A percentile compares a stretch with the other conserved stretches of the same genome.
phyloP scores from a whole-genome alignment of 2,329 filamentous ascomycete genomes.

The Pyrenochaeta sp. region DNA sequence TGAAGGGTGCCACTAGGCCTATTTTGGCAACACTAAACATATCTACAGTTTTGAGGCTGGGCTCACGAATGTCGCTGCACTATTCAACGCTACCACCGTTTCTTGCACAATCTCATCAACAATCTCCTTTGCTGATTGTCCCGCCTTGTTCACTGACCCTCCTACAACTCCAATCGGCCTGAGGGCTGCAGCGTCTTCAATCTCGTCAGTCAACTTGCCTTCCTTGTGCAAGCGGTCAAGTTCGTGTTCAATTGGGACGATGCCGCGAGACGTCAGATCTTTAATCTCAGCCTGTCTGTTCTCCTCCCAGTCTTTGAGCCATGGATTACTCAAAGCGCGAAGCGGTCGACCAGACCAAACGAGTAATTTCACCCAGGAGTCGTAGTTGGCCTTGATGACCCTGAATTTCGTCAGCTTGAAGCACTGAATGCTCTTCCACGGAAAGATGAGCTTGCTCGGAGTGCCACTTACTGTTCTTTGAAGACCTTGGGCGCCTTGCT shows the following conservation, averaged over 20 bases:
- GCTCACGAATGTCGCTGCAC: slow-evolving; percentile 22
- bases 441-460: too few species aligned
- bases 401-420: slow-evolving; percentile 4
- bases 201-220: slow-evolving; percentile 38
- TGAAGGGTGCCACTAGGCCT: too few species aligned
- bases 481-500: slow-evolving; percentile 22
- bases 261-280: slow-evolving; percentile 24
- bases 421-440: too few species aligned
- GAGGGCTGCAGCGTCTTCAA: slow-evolving; percentile 32
- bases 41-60: slow-evolving; percentile 22
- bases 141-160: slow-evolving; percentile 30
- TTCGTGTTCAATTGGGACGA: slow-evolving; percentile 31
- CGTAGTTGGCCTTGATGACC: slow-evolving; percentile 29
- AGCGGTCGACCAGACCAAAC: slow-evolving; percentile 36
- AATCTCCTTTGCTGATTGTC: slow-evolving; percentile 31
- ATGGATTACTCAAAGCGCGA: slow-evolving; percentile 29
- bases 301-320: slow-evolving; percentile 34
- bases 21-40: too few species aligned
- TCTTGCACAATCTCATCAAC: slow-evolving; percentile 36
- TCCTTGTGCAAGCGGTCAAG: slow-evolving; percentile 33
- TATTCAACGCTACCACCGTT: slow-evolving; percentile 23
- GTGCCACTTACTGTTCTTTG: slow-evolving; percentile 23
- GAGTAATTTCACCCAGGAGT: slow-evolving; percentile 27
- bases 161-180: slow-evolving; percentile 36
- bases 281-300: slow-evolving; percentile 36